Evolutionary conservation across 106 monocot species (phyloP), one percentile per base, ranked within the genome.

Genomic region (Dioscorea dumetorum): DNA sequence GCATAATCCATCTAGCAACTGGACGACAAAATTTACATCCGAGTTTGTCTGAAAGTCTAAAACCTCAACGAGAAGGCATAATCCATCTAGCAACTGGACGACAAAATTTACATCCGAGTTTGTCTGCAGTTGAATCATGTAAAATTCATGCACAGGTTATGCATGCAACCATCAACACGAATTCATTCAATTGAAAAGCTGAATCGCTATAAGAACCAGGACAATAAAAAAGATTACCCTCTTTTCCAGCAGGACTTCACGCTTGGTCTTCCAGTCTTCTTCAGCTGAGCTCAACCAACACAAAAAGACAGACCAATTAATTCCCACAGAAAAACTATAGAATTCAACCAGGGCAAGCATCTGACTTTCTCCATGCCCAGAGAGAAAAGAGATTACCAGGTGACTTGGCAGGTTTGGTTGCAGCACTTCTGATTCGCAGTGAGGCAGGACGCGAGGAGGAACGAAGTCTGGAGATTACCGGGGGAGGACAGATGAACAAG

Each of bases 261-360:
- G 83, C 93, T 94, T 94, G 49, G 73, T 61, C 76, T 90, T 94
- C 90, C 93, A 94, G 0, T 94, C 93, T 64, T 94, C 86, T 49
- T 90, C 93, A 53, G 93, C 93, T 94, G 81, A 64, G 28, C 58
- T 24, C 2, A 61, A 71, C 9, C 24, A 48, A 18, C 20, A 61
- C 71, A 21, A 61, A 62, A 60, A 31, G n/a, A 3, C 18, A 34
- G 22, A 23, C 41, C 34, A 15, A 32, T 24, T 17, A 60, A 31
- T 31, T 35, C 4, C 57, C 3, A 8, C 24, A n/a, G 60, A 23
- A 21, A 41, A 60, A 9, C 41, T 41, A 41, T 41, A 41, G 10
- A 41, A 41, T 41, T 41, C 10, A 64, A 52, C 4, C 28, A 70
- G 31, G 33, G 9, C 33, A 73, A 50, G 35, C 22, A 5, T 21